Evolutionary conservation across 805 yeast species (phyloP), one percentile per base, ranked within the genome.

Genomic region (Saturnispora diversa): DNA sequence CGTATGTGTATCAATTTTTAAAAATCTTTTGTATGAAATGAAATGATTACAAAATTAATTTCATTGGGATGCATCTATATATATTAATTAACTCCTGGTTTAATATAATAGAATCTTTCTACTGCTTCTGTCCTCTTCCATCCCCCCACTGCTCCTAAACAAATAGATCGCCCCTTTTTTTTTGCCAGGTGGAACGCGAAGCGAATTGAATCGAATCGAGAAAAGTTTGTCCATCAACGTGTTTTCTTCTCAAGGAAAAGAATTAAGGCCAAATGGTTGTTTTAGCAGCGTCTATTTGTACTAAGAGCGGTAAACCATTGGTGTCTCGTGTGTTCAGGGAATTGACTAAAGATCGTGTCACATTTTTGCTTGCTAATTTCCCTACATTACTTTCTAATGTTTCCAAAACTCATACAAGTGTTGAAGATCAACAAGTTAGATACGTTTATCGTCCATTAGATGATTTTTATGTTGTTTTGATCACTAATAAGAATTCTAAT

Each of bases 361-460:
- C 92, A 28, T 84, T 87, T 37, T 69, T 92, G 46, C 68, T 92
- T 55, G 80, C 95, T 22, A 81, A 79, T 50, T 87, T 90, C 63
- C 95, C 96, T 42, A 66, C 81, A 44, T 70, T 92, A 49, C 74
- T 88, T 40, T 70, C 83, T 34, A 76, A 77, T 41, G 72, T 77
- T 19, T 72, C 72, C 36, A 69, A 74, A 37, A 72, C 80, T 31
- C 95, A 88, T 60, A 90, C 97, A 36, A 83, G 94, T 9, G 92
- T 86, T 24, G 98, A 92, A 62, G 94, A 84, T 57, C 94, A 83
- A 39, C 77, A 77, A 50, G 92, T 85, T 29, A 78, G 99, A 61
- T 92, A 85, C 58, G 92, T 92, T 39, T 92, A 86, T 63, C 96
- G 87, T 63, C 97, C 98, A 35, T 73, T 92, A 58, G 98, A 92